Base-by-base conservation (phyloP, 148 eudicot species). In the Camellia japonica region DNA sequence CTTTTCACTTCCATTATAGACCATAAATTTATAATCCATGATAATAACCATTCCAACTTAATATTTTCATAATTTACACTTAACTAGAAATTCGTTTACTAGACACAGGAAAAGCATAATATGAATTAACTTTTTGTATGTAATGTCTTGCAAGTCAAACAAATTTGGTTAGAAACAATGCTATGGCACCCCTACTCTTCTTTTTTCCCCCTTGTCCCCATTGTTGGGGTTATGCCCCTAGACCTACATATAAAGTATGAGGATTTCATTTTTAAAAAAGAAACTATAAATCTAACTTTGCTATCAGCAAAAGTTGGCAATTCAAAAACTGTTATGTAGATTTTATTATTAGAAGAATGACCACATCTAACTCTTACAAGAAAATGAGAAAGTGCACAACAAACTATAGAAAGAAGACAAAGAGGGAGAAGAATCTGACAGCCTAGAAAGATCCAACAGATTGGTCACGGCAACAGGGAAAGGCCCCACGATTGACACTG, bases 381-480 rank as follows among this genome's bases (percentile, higher is more conserved):
- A 13, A 20, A 62, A n/a, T 4, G 52, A 49, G 10, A 62, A 46
- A 49, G 6, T 10, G 12, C 52, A 43, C 38, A 78, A 71, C 38
- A 42, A 77, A 9, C 10, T 46, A 30, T 18, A 19, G 10, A 52
- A 54, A 16, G 52, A 74, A 13, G 41, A 41, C 56, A 63, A 23
- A 23, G 30, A 60, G 60, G 56, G 19, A 46, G 58, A 56, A 78
- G 71, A 82, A 65, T 77, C 95, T 86, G 87, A 95, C 99, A 95
- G 97, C 90, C 93, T 89, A 47, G 89, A 92, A 78, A 95, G 99
- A 87, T 95, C 99, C 92, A 96, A 80, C 19, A 96, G 90, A 88
- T 90, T 96, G 78, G 99, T 96, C 56, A 96, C 98, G 20, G 99
- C 98, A 87, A 91, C 91, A 38, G 99, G 99, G 78, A 96, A 96